Base-by-base conservation (phyloP, 2,329 filamentous ascomycete species). In the Fusarium subglutinans region DNA sequence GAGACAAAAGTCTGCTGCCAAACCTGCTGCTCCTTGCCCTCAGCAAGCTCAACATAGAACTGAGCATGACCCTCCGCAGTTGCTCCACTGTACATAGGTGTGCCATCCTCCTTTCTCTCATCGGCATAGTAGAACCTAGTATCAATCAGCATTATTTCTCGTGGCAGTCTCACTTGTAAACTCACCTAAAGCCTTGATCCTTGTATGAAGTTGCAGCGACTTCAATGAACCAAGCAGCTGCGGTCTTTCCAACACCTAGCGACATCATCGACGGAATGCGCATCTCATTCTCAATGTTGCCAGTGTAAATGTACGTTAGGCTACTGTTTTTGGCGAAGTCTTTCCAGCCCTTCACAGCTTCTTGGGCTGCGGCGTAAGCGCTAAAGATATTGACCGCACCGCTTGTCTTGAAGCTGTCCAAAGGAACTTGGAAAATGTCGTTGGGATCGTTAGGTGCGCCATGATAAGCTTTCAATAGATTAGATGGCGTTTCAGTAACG, bases 1-100 rank as follows among this genome's bases (percentile, higher is more conserved):
- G 47, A 61, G 2, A 73, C 70, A 58, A 73, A 70, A 1, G 65
- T 70, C 12, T 73, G 65, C 15, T 61, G 37, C 70, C 70, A 73
- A 6, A 59, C 59, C 8, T 20, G 37, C 17, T 57, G 38, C 8
- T 65, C 26, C 9, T 35, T 40, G 1, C 24, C 37, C 15, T 73
- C 65, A 5, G 65, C 59, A 4, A 73, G n/a, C 9, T 72, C 54
- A 8, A 28, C 17, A 22, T 72, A 72, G 4, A 72, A 24, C 28
- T 60, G 9, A 5, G 54, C 70, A 14, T 72, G 70, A 0, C 54
- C 59, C 0, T 58, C 41, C 0, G 44, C 55, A 5, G 28, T 44
- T 2, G 35, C 33, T 3, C 59, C 70, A 5, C 20, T 59, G 15
- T 43, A 50, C 65, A 66, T 69, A 4, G 70, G 65, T 3, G 64